These are phyloP conservation scores for Carpinus fangiana DNA, from an alignment of 306 rosid species.

Conservation along the genomic window DNA sequence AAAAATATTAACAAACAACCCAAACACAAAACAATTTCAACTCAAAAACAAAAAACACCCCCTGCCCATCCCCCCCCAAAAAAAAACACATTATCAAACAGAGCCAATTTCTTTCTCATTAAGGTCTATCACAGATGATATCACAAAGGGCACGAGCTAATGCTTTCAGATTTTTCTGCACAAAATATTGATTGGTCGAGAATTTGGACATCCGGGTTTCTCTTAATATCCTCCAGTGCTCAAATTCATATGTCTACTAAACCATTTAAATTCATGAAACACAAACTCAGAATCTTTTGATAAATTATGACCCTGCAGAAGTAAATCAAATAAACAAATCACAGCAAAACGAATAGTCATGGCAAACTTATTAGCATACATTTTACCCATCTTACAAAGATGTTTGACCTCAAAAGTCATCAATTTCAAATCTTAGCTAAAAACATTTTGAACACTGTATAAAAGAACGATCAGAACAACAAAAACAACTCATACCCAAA, in stretches of 20 bases:
- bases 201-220: background rate
- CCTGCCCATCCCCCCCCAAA: background rate
- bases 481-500: background rate
- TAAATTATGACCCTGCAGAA: background rate
- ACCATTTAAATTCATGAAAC: background rate
- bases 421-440: background rate
- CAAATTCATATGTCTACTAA: background rate
- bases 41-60: too few relatives aligned
- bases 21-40: too few relatives aligned
- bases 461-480: background rate
- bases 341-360: background rate
- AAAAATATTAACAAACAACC: too few relatives aligned
- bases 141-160: background rate
- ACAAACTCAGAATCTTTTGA: background rate
- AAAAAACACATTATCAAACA: background rate
- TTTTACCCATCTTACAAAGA: background rate
- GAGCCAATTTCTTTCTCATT: background rate
- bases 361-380: background rate
- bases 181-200: background rate
- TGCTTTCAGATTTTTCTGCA: background rate
- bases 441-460: background rate
- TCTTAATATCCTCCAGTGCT: background rate
- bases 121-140: background rate
- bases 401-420: background rate
- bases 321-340: background rate